Evolutionary conservation across 805 yeast species (phyloP).

Genomic region (Saccharomycopsis amapae): DNA sequence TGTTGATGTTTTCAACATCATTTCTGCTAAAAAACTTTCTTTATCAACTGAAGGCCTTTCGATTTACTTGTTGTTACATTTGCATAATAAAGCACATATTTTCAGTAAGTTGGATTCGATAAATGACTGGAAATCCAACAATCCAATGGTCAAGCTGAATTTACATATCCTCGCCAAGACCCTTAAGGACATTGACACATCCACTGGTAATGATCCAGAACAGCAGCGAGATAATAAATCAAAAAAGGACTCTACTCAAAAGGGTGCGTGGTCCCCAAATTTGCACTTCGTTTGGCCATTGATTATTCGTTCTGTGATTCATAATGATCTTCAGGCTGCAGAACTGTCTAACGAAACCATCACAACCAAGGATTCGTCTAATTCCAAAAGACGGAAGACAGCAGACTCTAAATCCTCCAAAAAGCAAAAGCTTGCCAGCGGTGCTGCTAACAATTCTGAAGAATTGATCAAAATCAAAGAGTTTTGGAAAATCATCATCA

Average conservation of each 20-base stretch:
- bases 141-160: conserved; percentile 72
- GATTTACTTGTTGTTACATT: conserved; percentile 50
- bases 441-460: conserved; percentile 20
- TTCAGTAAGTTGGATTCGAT: conserved; percentile 21
- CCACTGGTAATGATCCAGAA: conserved; percentile 15
- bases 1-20: conserved; percentile 32
- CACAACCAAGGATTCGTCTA: conserved; percentile 22
- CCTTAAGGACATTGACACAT: conserved; percentile 48
- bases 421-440: conserved; percentile 22
- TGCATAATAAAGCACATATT: conserved; percentile 22
- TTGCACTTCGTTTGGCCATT: conserved; percentile 72
- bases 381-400: conserved; percentile 37
- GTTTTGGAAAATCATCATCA: conserved; percentile 76
- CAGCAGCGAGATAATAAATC: conserved; percentile 7
- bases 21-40: conserved; percentile 49
- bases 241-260: conserved; percentile 29
- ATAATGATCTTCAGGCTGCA: not conserved
- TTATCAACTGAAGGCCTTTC: conserved; percentile 78
- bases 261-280: conserved; percentile 70
- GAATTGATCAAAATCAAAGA: conserved; percentile 40
- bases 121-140: conserved; percentile 56
- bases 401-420: conserved; percentile 26
- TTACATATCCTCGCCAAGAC: conserved; percentile 53
- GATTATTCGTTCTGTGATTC: conserved; percentile 39
- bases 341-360: conserved; percentile 20